Evolutionary conservation across 495 filamentous ascomycete species (phyloP), one percentile per base, ranked within the genome.

Genomic region (Tuber brumale): DNA sequence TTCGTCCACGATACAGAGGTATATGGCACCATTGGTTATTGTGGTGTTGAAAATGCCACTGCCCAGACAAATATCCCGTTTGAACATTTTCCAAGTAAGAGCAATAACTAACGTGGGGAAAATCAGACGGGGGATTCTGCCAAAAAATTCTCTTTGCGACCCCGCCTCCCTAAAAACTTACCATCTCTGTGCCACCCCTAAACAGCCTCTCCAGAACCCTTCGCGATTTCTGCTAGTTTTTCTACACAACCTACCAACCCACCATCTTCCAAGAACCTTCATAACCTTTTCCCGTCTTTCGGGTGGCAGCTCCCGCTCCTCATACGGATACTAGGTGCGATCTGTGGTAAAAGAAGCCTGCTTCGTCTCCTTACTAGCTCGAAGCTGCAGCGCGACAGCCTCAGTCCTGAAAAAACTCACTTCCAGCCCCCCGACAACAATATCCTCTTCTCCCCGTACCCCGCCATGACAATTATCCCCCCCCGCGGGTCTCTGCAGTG

Each of bases 181-280:
- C 73, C 39, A 14, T 27, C 10, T 44, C 35, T 45, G 45, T 61
- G 10, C 37, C 0, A 14, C 9, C 19, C 70, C 35, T 61, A 69
- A 76, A 45, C 44, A 46, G 21, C 31, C 43, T 79, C 31, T 81
- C 81, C 74, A 77, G n/a, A 44, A 71, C 77, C 0, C 57, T 70
- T 21, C 77, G 80, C n/a, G 75, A 74, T n/a, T 82, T 81, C 61
- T 81, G 80, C 72, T 80, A 77, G 71, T 77, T 16, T 35, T 80
- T 79, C 75, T 81, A 77, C 70, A 81, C 81, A 21, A 74, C 73
- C 21, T 80, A 80, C 46, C 81, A 80, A 57, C 71, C 75, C 23
- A 72, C 77, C 37, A 71, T 80, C 35, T 16, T 81, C 70, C 74
- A 78, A 4, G 75, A 31, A 76, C 80, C 45, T 75, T 76, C 10